Conservation (phyloP, 306 rosid genomes). For the Lablab purpureus region DNA sequence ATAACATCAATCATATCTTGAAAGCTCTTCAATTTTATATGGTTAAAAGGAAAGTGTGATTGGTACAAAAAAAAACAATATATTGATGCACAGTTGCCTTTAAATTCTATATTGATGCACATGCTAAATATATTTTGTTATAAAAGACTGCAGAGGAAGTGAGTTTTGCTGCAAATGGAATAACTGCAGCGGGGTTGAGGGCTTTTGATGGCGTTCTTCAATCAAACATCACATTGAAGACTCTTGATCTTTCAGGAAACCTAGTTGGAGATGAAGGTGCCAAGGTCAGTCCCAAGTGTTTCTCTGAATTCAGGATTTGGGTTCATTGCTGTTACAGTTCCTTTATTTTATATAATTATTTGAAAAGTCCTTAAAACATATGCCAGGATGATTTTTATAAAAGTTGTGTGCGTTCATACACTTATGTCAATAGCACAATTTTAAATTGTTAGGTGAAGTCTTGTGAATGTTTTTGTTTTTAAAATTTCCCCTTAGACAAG, state of each 20-base stretch:
- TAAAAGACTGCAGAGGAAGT: constrained; percentile 88
- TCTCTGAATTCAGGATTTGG: constrained; percentile 29
- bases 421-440: constrained; percentile 2
- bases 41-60: too few species aligned
- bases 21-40: too few species aligned
- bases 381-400: not conserved
- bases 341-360: constrained; percentile 12
- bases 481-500: not conserved
- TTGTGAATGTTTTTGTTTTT: not conserved
- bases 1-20: too few species aligned
- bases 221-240: constrained; percentile 79
- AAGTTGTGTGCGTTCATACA: not conserved
- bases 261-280: constrained; percentile 95
- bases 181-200: constrained; percentile 87
- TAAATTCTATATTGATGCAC: too few species aligned
- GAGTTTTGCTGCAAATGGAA: constrained; percentile 96
- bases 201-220: constrained; percentile 98
- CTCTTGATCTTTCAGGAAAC: constrained; percentile 95
- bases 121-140: constrained; percentile 33
- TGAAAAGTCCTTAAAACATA: not conserved
- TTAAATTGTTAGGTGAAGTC: not conserved
- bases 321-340: not conserved
- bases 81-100: too few species aligned
- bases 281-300: constrained; percentile 63
- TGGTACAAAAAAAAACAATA: too few species aligned